A percentile compares a stretch with the other conserved stretches of the same genome.
phyloP scores from a whole-genome alignment of 495 filamentous ascomycete species.

The Hyaloscypha hepaticicola region DNA sequence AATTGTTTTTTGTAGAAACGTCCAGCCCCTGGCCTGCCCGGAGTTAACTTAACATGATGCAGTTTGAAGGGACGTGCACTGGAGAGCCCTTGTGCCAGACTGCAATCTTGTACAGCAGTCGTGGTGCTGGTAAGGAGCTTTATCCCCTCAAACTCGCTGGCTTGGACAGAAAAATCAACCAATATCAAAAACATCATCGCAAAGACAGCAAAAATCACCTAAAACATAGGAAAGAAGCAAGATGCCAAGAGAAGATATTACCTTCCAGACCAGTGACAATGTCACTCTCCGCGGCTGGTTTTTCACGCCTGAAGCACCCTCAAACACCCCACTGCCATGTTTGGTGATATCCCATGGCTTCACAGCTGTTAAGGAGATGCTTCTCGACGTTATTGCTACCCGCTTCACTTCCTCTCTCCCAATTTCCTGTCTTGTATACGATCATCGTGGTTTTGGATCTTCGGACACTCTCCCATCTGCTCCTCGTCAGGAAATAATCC shows the following conservation, averaged over 20 bases:
- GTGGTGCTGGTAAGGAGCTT: constrained; percentile 9
- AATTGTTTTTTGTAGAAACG: constrained; percentile 12
- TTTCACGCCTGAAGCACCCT: constrained; percentile 7
- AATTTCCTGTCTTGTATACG: constrained; percentile 34
- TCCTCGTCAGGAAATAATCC: constrained; percentile 33
- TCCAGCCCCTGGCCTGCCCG: constrained; percentile 18
- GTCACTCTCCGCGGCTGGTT: constrained; percentile 22
- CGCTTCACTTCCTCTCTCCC: constrained; percentile 33
- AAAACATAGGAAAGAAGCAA: constrained; percentile 12
- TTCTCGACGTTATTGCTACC: constrained; percentile 31
- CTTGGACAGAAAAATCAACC: constrained; percentile 8
- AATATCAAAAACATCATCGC: constrained; percentile 15
- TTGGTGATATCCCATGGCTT: constrained; percentile 36
- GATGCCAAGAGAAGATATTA: constrained; percentile 19
- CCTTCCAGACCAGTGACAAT: constrained; percentile 18
- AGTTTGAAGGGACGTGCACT: constrained; percentile 17
- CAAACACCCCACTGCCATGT: constrained; percentile 28
- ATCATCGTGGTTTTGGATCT: constrained; percentile 39
- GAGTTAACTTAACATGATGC: constrained; percentile 18
- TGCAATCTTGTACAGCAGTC: constrained; percentile 2
- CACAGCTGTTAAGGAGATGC: constrained; percentile 33
- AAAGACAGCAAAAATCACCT: constrained; percentile 8
- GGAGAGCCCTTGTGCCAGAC: constrained; percentile 13
- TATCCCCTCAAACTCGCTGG: constrained; percentile 11
- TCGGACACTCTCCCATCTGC: constrained; percentile 31